Evolutionary conservation across 2,329 filamentous ascomycete species (phyloP).

Genomic region (Cladorrhinum sp.): DNA sequence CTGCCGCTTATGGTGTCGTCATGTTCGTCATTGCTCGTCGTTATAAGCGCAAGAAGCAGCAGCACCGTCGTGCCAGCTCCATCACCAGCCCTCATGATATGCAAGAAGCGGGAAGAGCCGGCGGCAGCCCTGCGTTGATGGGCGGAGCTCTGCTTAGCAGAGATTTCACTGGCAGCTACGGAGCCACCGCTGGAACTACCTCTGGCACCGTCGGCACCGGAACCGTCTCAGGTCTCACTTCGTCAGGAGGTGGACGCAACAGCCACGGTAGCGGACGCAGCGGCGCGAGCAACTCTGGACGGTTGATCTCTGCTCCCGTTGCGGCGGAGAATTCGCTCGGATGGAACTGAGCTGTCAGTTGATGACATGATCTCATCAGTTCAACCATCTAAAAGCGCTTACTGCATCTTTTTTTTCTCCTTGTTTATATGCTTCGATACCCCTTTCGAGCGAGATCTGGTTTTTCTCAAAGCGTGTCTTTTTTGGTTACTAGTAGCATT

Average conservation of each 20-base stretch:
- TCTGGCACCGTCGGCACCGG: conserved; percentile 19
- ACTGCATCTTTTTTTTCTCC: conserved; percentile 6
- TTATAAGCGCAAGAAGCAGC: conserved; percentile 81
- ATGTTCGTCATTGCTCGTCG: conserved; percentile 92
- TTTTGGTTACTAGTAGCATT: not conserved
- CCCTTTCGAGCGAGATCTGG: conserved; percentile 11
- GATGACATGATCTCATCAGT: conserved; percentile 3
- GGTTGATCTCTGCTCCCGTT: conserved; percentile 81
- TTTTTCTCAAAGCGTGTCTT: not conserved
- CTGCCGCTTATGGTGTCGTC: conserved; percentile 83
- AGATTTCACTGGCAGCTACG: conserved; percentile 53
- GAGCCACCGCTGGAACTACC: conserved; percentile 38
- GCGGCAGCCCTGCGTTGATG: conserved; percentile 61
- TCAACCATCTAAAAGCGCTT: conserved; percentile 2
- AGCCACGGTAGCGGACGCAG: conserved; percentile 58
- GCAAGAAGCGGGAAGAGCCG: conserved; percentile 48
- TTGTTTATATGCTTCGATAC: conserved; percentile 22
- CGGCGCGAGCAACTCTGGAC: conserved; percentile 51
- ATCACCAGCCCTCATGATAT: conserved; percentile 58
- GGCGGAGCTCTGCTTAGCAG: conserved; percentile 62
- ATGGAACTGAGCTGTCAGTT: conserved; percentile 68
- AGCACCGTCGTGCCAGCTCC: conserved; percentile 75
- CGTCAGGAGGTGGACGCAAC: conserved; percentile 41
- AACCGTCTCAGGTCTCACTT: not conserved
- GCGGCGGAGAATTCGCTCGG: conserved; percentile 93